Conservation (phyloP, 345 rosid species). For the Syzygium oleosum region DNA sequence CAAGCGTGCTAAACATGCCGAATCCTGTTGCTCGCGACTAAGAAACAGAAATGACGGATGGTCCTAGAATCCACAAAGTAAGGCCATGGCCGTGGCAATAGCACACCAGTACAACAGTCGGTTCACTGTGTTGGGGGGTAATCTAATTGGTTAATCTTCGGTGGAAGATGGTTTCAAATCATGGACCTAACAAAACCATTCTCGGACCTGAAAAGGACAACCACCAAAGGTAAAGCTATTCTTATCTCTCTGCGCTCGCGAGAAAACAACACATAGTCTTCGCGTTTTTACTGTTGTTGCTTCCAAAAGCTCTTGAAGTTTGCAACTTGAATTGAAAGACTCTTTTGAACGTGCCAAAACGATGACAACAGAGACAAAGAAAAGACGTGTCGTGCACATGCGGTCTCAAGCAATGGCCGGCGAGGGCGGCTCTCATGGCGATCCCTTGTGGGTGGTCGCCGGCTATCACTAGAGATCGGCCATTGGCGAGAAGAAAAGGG, state of each 20-base stretch:
- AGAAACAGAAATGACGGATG: no score
- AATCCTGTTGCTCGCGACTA: no score
- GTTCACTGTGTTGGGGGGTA: not conserved
- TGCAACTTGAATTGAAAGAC: fast-evolving
- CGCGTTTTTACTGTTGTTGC: not conserved
- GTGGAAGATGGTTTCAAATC: not conserved
- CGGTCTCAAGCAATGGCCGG: no score
- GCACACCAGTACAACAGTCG: not conserved
- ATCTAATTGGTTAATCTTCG: not conserved
- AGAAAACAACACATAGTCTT: not conserved
- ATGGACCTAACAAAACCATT: not conserved
- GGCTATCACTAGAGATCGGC: no score
- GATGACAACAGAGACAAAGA: not conserved
- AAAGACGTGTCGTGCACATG: not conserved
- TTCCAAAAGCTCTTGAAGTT: not conserved
- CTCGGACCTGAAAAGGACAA: not conserved
- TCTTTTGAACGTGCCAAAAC: not conserved
- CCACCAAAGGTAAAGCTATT: not conserved
- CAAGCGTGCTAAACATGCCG: not conserved
- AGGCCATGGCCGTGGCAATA: not conserved
- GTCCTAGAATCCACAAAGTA: no score
- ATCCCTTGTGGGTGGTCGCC: no score
- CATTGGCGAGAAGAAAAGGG: no score
- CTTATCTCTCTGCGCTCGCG: not conserved
- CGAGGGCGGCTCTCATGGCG: no score